Conservation (phyloP, 306 rosid genomes). For the Boehmeria nivea region DNA sequence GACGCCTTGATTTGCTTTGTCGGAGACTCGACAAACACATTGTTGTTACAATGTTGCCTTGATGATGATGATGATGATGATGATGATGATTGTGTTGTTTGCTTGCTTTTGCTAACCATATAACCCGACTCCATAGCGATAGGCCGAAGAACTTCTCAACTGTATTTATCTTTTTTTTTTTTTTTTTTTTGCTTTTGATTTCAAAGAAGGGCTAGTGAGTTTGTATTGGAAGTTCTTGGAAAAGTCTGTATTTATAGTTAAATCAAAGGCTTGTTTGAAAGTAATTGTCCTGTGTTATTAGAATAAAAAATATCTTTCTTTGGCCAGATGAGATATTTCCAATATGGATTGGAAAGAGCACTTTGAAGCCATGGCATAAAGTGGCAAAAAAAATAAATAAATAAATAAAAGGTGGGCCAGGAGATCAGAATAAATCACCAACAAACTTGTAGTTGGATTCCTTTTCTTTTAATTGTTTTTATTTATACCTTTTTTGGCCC, state of each 20-base stretch:
- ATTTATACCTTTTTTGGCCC: no score
- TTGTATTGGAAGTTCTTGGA: neutral
- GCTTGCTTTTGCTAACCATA: neutral
- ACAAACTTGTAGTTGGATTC: neutral
- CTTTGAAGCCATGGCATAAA: neutral
- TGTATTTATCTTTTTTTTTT: neutral
- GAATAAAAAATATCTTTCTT: no score
- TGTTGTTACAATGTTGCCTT: neutral
- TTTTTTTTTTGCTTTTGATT: no score
- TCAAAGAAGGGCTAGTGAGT: neutral
- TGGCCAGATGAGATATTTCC: no score
- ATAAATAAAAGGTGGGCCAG: neutral
- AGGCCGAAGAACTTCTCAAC: no score
- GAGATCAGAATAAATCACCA: neutral
- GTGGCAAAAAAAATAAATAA: neutral
- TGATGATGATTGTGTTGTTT: neutral
- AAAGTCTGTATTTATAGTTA: neutral
- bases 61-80: neutral
- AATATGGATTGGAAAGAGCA: neutral
- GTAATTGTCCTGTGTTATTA: slow-evolving; percentile 1
- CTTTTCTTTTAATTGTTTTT: no score
- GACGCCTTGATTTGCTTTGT: neutral
- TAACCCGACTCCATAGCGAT: slow-evolving; percentile 9
- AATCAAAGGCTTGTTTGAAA: neutral
- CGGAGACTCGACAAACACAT: neutral